Percentiles rank a stretch among this genome's conserved stretches.
These are phyloP conservation scores for Termitomyces sp. DNA, from an alignment of 768 basidiomycete genomes.

Conservation along the genomic window DNA sequence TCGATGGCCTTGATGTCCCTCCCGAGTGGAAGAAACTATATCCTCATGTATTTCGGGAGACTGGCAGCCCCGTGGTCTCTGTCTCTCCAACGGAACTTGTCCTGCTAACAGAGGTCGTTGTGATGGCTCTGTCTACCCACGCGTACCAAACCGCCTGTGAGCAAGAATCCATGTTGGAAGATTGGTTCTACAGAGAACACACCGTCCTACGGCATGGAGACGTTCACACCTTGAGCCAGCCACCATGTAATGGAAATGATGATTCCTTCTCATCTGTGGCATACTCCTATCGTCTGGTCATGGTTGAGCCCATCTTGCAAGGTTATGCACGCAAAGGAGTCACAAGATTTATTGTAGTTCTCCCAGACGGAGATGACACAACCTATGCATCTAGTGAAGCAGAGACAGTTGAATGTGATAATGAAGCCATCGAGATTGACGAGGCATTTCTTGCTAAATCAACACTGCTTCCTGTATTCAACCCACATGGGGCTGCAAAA, in stretches of 20 bases:
- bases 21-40: slow-evolving; percentile 32
- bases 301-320: slow-evolving; percentile 71
- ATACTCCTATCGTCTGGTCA: slow-evolving; percentile 44
- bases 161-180: slow-evolving; percentile 31
- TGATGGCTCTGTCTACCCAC: slow-evolving; percentile 43
- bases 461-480: slow-evolving; percentile 25
- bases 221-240: slow-evolving; percentile 22
- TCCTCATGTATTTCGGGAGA: slow-evolving; percentile 26
- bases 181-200: slow-evolving; percentile 35
- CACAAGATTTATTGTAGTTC: slow-evolving; percentile 52
- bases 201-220: slow-evolving; percentile 50
- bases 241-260: slow-evolving; percentile 16
- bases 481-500: slow-evolving; percentile 11
- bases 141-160: slow-evolving; percentile 40
- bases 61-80: slow-evolving; percentile 8
- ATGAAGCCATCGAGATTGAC: slow-evolving; percentile 61
- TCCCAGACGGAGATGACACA: slow-evolving; percentile 17
- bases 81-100: slow-evolving; percentile 25
- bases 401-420: slow-evolving; percentile 13
- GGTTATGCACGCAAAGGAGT: slow-evolving; percentile 44
- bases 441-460: slow-evolving; percentile 65
- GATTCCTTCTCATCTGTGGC: slow-evolving; percentile 11
- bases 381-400: slow-evolving; percentile 13
- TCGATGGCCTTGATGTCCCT: slow-evolving; percentile 34
- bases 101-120: slow-evolving; percentile 44